Evolutionary conservation across 495 filamentous ascomycete species (phyloP), one percentile per base, ranked within the genome.

Genomic region (Pyrenopolyporus hunteri): DNA sequence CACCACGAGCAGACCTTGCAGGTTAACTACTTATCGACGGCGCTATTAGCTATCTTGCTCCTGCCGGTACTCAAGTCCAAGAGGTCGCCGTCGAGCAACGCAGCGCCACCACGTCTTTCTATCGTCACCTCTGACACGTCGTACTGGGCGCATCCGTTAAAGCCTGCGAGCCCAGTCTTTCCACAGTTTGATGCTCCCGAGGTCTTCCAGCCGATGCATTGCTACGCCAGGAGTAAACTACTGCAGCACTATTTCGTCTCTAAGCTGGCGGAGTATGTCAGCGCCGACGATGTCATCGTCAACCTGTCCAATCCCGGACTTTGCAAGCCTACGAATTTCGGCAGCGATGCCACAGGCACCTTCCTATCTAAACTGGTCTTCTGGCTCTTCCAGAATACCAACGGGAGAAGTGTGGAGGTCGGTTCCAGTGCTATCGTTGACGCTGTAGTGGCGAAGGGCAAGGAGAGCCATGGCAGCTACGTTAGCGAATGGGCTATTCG

Each of bases 251-350:
- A 79, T 13, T 80, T 78, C 49, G 40, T 80, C 13, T 67, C 54
- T 13, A 77, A 74, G 44, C 75, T 82, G 1, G 69, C 66, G 13
- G 69, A 79, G 17, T 54, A 66, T n/a, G 70, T 81, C 9, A 54
- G 40, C 16, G 19, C 68, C 43, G 53, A 75, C 20, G 77, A 81
- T 28, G 74, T 81, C 3, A 69, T 81, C n/a, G 58, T 83, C 33
- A 82, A 80, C 50, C 11, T 74, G 20, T 76, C 76, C 6, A 76
- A 82, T 47, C 79, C 80, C 0, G 80, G 78, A 8, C 57, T 75
- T 23, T 70, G 63, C 26, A 70, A 64, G 28, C 77, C 73, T 6
- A 80, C 78, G 2, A 57, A 60, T 1, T 63, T 80, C 8, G 55
- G 49, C 6, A 57, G 69, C 8, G 68, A 75, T 11, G 60, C 37